Evolutionary conservation across 2,329 filamentous ascomycete genomes (phyloP).

Genomic region (Esteya vermicola): DNA sequence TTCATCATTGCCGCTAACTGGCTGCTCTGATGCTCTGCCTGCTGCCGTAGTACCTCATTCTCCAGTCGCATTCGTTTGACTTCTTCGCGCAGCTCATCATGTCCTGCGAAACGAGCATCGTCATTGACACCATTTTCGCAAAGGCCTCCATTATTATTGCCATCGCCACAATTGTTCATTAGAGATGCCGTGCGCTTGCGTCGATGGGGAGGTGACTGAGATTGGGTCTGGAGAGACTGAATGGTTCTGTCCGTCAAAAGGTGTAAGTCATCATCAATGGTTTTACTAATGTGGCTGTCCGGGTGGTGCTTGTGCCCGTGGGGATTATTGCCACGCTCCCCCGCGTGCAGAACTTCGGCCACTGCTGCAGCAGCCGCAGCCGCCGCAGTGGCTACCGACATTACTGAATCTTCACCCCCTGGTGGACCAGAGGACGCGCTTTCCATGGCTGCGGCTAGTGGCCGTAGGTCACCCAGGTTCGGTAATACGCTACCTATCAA

Average conservation of each 20-base stretch:
- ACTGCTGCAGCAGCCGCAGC: not conserved
- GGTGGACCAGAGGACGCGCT: not conserved
- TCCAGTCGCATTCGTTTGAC: slow-evolving; percentile 53
- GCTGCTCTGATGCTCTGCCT: slow-evolving; percentile 33
- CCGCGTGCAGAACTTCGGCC: not conserved
- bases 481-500: no score
- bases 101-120: slow-evolving; percentile 19
- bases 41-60: slow-evolving; percentile 41
- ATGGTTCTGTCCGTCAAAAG: slow-evolving; percentile 3
- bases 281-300: slow-evolving; percentile 2
- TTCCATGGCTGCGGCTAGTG: slow-evolving; percentile 2
- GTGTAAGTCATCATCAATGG: slow-evolving; percentile 4
- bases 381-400: not conserved
- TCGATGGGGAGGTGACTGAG: not conserved
- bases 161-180: slow-evolving; percentile 9
- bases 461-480: slow-evolving; percentile 3
- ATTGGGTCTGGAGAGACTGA: not conserved
- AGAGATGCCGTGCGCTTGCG: slow-evolving; percentile 7
- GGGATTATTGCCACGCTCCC: not conserved
- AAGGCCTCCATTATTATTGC: no score
- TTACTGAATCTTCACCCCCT: no score
- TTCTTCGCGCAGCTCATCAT: slow-evolving; percentile 42
- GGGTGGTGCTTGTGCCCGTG: not conserved
- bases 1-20: slow-evolving; percentile 32
- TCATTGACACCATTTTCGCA: no score